Percentiles rank a stretch among this genome's conserved stretches.
Conservation (phyloP, 805 yeast genomes). For the Metschnikowia sp. region DNA sequence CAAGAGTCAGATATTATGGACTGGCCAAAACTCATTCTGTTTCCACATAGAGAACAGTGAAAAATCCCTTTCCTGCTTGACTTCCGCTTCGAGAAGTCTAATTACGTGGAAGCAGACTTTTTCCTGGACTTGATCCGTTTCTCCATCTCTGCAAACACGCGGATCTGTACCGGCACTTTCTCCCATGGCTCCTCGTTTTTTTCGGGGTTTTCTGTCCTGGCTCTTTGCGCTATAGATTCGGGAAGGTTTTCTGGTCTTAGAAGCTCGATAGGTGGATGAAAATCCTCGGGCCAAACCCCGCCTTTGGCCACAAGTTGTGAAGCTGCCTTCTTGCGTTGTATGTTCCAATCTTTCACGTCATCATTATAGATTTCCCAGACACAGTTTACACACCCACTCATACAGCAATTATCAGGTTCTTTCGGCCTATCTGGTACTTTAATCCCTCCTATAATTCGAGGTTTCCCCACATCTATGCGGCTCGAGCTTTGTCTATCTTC, state of each 20-base stretch:
- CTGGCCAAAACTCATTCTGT: no score
- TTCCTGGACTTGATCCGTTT: slow-evolving; percentile 49
- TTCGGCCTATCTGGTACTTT: slow-evolving; percentile 77
- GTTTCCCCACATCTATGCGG: slow-evolving; percentile 34
- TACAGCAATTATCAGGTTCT: slow-evolving; percentile 95
- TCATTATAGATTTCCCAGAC: slow-evolving; percentile 94
- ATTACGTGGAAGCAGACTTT: background rate
- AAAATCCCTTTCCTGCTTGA: no score
- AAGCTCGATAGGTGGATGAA: slow-evolving; percentile 36
- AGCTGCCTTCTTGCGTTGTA: slow-evolving; percentile 56
- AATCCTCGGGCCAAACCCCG: slow-evolving; percentile 43
- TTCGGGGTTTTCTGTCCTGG: slow-evolving; percentile 8
- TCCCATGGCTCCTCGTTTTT: slow-evolving; percentile 31
- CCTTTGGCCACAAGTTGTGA: slow-evolving; percentile 32
- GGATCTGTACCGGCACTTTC: slow-evolving; percentile 68
- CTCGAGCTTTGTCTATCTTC: slow-evolving; percentile 42
- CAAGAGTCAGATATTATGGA: no score
- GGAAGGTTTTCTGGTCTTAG: slow-evolving; percentile 34
- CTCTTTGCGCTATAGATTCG: slow-evolving; percentile 25
- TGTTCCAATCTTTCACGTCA: slow-evolving; percentile 81
- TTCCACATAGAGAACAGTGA: no score
- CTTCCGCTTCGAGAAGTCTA: no score
- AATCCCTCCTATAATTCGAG: slow-evolving; percentile 52
- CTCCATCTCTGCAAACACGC: slow-evolving; percentile 83
- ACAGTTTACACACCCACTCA: slow-evolving; percentile 95